A percentile compares a stretch with the other conserved stretches of the same genome.
Evolutionary conservation across 1,139 yeast species (phyloP).

Genomic region (Debaryomyces sp.): DNA sequence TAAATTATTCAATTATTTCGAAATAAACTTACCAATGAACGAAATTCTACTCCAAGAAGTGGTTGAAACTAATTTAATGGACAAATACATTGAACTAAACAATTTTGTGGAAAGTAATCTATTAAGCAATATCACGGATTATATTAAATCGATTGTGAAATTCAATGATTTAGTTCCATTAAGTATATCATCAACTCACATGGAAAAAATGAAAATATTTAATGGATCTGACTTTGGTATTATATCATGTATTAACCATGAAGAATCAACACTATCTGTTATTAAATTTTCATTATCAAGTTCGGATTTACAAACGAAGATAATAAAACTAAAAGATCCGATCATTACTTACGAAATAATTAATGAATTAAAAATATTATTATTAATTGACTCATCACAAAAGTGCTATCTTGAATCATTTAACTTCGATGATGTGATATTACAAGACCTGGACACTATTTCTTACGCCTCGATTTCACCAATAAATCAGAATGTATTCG

Average conservation of each 20-base stretch:
- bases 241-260: slow-evolving; percentile 8
- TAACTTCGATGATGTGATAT: slow-evolving; percentile 12
- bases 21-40: slow-evolving; percentile 19
- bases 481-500: slow-evolving; percentile 5
- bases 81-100: slow-evolving; percentile 13
- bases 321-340: slow-evolving; percentile 1
- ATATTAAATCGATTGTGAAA: slow-evolving; percentile 15
- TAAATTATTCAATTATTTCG: slow-evolving; percentile 26
- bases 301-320: slow-evolving; percentile 2
- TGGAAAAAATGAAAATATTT: slow-evolving; percentile 3
- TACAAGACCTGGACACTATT: slow-evolving; percentile 3
- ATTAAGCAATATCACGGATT: slow-evolving; percentile 15
- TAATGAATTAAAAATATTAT: slow-evolving; percentile 14
- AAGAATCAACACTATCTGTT: slow-evolving; percentile 1
- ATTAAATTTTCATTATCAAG: slow-evolving; percentile 7
- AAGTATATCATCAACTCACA: not conserved
- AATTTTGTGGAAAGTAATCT: slow-evolving; percentile 13
- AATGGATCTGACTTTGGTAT: slow-evolving; percentile 7
- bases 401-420: slow-evolving; percentile 12
- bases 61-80: slow-evolving; percentile 10
- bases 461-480: slow-evolving; percentile 10
- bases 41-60: slow-evolving; percentile 17
- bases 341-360: slow-evolving; percentile 18
- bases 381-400: slow-evolving; percentile 11
- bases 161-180: slow-evolving; percentile 11